Evolutionary conservation across 768 basidiomycete species (phyloP).

Genomic region (Suillus clintonianus): DNA sequence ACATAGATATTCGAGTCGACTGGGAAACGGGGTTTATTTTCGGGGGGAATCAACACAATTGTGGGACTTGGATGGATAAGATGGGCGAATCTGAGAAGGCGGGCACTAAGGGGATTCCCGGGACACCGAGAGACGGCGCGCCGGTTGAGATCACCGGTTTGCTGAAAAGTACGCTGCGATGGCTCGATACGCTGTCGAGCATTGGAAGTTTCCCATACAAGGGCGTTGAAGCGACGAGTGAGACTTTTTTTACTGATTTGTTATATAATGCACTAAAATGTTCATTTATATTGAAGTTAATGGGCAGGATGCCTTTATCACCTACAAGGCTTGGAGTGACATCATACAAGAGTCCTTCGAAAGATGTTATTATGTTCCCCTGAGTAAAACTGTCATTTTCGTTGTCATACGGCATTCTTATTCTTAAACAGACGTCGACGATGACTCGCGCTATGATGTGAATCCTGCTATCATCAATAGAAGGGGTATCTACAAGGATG

Average conservation of each 20-base stretch:
- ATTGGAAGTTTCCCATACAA: conserved; percentile 83
- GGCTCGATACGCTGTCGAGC: conserved; percentile 72
- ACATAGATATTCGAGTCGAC: conserved; percentile 92
- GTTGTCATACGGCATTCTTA: not conserved
- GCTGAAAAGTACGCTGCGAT: conserved; percentile 88
- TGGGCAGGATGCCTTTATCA: conserved; percentile 67
- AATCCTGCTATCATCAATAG: conserved; percentile 75
- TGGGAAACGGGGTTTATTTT: conserved; percentile 91
- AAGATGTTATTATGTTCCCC: conserved; percentile 85
- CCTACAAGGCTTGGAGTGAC: conserved; percentile 88
- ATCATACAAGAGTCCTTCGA: conserved; percentile 89
- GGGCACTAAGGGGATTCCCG: conserved; percentile 93
- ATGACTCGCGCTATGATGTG: conserved; percentile 73
- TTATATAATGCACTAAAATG: conserved; percentile 4
- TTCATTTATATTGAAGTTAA: conserved; percentile 57
- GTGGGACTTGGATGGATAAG: conserved; percentile 98
- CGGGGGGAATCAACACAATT: conserved; percentile 85
- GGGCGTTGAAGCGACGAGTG: conserved; percentile 81
- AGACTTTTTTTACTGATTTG: conserved; percentile 31
- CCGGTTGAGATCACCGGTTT: conserved; percentile 95
- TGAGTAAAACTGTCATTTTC: conserved; percentile 45
- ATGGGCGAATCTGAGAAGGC: conserved; percentile 94
- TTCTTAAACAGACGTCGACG: conserved; percentile 55
- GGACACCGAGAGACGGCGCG: conserved; percentile 93
- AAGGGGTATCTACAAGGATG: conserved; percentile 98